These are phyloP conservation scores for Saturnispora ahearnii DNA, from an alignment of 805 yeast species.

Conservation along the genomic window DNA sequence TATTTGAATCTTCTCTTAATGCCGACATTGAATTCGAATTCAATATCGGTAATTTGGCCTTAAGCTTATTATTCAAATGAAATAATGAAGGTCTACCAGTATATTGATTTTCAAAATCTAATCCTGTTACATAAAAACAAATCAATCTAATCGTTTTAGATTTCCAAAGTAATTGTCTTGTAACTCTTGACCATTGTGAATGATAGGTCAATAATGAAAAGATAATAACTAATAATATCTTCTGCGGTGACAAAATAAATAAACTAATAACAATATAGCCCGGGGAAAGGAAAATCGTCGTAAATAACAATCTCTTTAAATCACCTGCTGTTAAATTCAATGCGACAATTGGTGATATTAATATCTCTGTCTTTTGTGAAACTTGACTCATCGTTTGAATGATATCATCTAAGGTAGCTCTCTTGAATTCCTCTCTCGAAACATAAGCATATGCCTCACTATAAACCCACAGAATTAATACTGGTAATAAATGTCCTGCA, in stretches of 20 bases:
- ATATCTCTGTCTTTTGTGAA: slow-evolving; percentile 64
- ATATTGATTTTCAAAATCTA: slow-evolving; percentile 48
- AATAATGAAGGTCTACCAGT: slow-evolving; percentile 32
- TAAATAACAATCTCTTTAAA: slow-evolving; percentile 67
- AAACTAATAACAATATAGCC: slow-evolving; percentile 62
- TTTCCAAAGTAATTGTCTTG: slow-evolving; percentile 80
- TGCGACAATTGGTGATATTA: slow-evolving; percentile 71
- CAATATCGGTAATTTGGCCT: slow-evolving; percentile 1
- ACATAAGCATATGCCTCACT: slow-evolving; percentile 50
- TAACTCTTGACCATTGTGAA: slow-evolving; percentile 74
- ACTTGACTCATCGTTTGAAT: slow-evolving; percentile 68
- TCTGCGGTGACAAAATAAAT: slow-evolving; percentile 63
- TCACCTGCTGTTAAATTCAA: slow-evolving; percentile 70
- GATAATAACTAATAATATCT: slow-evolving; percentile 51
- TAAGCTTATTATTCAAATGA: slow-evolving; percentile 42
- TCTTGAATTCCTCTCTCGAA: slow-evolving; percentile 46
- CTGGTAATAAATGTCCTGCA: slow-evolving; percentile 71
- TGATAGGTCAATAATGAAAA: slow-evolving; percentile 68
- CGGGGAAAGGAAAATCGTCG: slow-evolving; percentile 82
- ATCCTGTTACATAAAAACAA: slow-evolving; percentile 78
- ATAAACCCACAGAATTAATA: slow-evolving; percentile 50
- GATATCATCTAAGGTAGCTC: slow-evolving; percentile 82
- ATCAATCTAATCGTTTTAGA: slow-evolving; percentile 59
- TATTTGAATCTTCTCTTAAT: slow-evolving; percentile 12
- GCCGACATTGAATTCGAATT: slow-evolving; percentile 8